phyloP scores from a whole-genome alignment of 2,329 filamentous ascomycete genomes.

The Helotiales sp. region DNA sequence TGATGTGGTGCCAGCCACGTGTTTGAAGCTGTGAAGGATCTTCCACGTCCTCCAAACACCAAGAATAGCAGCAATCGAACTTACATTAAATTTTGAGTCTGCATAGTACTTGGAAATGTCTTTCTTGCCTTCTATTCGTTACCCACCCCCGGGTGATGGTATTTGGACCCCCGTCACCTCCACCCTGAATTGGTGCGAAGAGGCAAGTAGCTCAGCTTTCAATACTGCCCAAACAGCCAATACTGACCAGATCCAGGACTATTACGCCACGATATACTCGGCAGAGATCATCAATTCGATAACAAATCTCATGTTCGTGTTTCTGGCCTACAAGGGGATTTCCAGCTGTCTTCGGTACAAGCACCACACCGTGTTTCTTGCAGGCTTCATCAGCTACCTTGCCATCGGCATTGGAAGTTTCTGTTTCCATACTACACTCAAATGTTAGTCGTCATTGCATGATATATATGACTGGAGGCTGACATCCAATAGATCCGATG shows the following conservation, averaged over 20 bases:
- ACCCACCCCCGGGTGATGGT: constrained; percentile 15
- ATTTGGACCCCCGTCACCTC: constrained; percentile 27
- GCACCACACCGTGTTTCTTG: constrained; percentile 72
- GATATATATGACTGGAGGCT: neutral
- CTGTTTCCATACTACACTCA: constrained; percentile 36
- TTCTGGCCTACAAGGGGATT: constrained; percentile 72
- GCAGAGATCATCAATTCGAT: constrained; percentile 76
- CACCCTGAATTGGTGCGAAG: constrained; percentile 62
- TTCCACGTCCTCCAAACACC: too few relatives aligned
- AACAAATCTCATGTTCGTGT: constrained; percentile 80
- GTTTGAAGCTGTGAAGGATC: too few relatives aligned
- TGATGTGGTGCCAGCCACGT: too few relatives aligned
- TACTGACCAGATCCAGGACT: constrained; percentile 51
- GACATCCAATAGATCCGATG: constrained; percentile 56
- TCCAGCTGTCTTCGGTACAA: constrained; percentile 66
- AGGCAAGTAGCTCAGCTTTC: constrained; percentile 48
- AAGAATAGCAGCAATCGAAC: too few relatives aligned
- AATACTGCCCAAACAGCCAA: neutral
- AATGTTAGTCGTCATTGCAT: constrained; percentile 25
- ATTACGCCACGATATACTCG: constrained; percentile 69
- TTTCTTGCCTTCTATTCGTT: constrained; percentile 7
- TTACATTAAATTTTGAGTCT: too few relatives aligned
- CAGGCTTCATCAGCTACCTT: constrained; percentile 50
- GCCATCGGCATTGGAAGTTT: constrained; percentile 35
- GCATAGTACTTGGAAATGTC: too few relatives aligned